Base-by-base conservation (phyloP, 192 early-diverging fungal species). In the Haplosporangium gracile region DNA sequence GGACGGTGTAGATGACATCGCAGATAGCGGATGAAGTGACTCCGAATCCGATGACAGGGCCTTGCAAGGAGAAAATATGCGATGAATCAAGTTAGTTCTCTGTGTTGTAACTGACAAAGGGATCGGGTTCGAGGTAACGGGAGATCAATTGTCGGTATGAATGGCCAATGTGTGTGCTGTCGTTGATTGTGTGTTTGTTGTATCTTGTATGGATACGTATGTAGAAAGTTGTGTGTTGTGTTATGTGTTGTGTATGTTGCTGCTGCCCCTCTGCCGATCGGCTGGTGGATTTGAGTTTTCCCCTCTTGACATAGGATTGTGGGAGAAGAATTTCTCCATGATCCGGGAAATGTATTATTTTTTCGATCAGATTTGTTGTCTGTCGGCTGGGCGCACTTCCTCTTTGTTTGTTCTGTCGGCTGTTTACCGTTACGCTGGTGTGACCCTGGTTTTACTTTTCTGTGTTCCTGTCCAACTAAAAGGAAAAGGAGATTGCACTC, bases 41-140 rank as follows among this genome's bases (percentile, higher is more conserved):
- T 26, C 88, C 93, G 78, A 94, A 93, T 53, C 95, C 95, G 69
- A 95, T 90, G 5, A 92, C 93, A 45, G 92, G 93, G 13, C 95
- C 91, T 93, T 76, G 8, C 1, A 22, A 71, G 15, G 24, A 15
- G 29, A 26, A 2, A 32, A 15, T 11, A 29, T 32, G 4, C 11
- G 11, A 10, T 45, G 26, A 60, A 53, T 9, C 9, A 51, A 26
- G 29, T 65, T 65, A 65, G 60, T 32, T 29, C 26, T 15, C n/a
- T 51, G 49, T 5, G 18, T 18, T 51, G 49, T 51, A 51, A 20
- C 49, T 51, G 49, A 32, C 36, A 39, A 38, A 60, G n/a, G 9
- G 55, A 11, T 60, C 49, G 49, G 9, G 55, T 2, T 60, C 49
- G 49, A 51, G 18, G 11, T 3, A 51, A 51, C 18, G 60, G 26